Conservation (phyloP, 2,329 filamentous ascomycete genomes). For the Macrophomina phaseolina region DNA sequence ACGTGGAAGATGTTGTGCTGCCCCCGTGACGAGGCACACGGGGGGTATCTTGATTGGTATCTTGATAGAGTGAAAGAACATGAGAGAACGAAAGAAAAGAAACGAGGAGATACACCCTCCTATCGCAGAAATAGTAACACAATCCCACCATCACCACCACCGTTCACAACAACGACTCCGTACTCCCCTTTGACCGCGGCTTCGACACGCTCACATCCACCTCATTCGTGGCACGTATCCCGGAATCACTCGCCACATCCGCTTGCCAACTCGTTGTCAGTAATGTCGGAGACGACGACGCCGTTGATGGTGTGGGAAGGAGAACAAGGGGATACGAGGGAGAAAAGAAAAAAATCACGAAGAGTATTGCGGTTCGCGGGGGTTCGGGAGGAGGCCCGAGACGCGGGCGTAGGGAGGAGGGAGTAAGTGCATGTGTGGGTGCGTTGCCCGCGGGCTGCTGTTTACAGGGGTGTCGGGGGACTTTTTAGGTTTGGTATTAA, state of each 20-base stretch:
- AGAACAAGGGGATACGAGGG: too few species aligned
- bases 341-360: neutral
- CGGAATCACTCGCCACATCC: neutral
- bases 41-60: neutral
- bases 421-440: too few species aligned
- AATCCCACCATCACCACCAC: neutral
- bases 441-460: too few species aligned
- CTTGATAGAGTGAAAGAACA: neutral
- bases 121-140: neutral
- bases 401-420: too few species aligned
- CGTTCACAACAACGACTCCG: neutral
- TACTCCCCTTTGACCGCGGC: neutral
- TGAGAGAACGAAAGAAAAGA: neutral
- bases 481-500: too few species aligned
- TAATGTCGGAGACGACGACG: too few species aligned
- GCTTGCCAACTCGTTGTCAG: neutral
- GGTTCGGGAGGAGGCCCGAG: too few species aligned
- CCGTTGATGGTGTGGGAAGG: too few species aligned
- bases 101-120: neutral
- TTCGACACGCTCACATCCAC: slow-evolving; percentile 4
- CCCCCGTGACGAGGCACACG: too few species aligned
- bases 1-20: too few species aligned
- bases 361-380: too few species aligned
- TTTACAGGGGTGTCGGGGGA: too few species aligned
- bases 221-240: neutral